phyloP scores from a whole-genome alignment of 139 green algal species.

The Auxenochlorella pyrenoidosa region DNA sequence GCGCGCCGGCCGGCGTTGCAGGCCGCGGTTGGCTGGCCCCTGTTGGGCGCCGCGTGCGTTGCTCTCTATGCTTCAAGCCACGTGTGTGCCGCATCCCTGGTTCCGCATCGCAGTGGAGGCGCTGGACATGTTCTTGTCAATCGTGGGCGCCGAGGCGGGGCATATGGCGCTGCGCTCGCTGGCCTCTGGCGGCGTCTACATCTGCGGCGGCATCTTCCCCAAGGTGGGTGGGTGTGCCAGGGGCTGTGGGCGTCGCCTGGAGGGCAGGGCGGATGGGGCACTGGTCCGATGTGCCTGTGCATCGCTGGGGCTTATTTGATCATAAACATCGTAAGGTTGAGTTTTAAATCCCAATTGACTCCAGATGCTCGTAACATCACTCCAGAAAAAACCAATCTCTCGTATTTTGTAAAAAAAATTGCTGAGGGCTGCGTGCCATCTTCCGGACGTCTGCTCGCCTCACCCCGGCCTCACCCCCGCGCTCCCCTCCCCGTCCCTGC shows the following conservation, averaged over 20 bases:
- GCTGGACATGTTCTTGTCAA: slow-evolving; percentile 90
- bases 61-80: too few species aligned
- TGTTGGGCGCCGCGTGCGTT: too few species aligned
- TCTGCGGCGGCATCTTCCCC: slow-evolving; percentile 89
- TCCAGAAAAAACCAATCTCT: too few species aligned
- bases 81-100: too few species aligned
- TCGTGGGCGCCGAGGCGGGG: slow-evolving; percentile 84
- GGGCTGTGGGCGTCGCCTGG: not conserved
- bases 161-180: slow-evolving; percentile 88
- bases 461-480: not conserved
- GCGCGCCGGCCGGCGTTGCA: not conserved
- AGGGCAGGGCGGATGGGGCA: not conserved
- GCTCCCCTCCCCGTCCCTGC: too few species aligned
- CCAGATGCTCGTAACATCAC: too few species aligned
- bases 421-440: not conserved
- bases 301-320: too few species aligned
- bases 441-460: not conserved
- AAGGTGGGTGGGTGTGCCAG: slow-evolving; percentile 51
- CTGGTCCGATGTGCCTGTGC: too few species aligned
- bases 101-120: slow-evolving; percentile 80
- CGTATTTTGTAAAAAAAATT: too few species aligned
- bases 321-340: too few species aligned
- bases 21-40: too few species aligned
- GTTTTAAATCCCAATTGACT: too few species aligned
- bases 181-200: slow-evolving; percentile 88